Base-by-base conservation (phyloP, 495 filamentous ascomycete species). In the Penicillium parvum region DNA sequence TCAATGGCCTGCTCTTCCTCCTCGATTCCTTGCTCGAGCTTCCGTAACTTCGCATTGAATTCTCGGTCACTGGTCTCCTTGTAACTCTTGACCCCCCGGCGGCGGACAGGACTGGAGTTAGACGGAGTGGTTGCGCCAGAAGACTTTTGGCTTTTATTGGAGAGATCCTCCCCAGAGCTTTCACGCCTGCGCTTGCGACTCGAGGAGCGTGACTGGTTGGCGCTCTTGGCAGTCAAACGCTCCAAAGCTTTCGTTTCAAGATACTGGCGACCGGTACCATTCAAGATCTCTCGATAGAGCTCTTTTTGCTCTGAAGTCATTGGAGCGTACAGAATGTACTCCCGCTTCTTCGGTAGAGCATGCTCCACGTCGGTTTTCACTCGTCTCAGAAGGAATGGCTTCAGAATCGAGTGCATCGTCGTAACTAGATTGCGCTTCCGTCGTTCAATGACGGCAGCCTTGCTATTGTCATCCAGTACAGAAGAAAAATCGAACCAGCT, bases 401-500 rank as follows among this genome's bases (percentile, higher is more conserved):
- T 95, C 1, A 98, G 66, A 21, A 98, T 89, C 0, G 88, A 80
- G 58, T 97, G 92, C 53, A 98, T 84, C 26, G 88, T 89, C 21
- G 86, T 81, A 7, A 98, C 85, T 3, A 96, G 73, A 20, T 86
- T 85, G 34, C 85, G 79, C 62, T 90, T 91, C 42, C 82, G 77
- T 6, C 58, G 63, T 37, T 73, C 67, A 16, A 69, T 54, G 17
- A 61, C 26, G 30, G 67, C 58, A 43, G 90, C 79, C 58, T 90
- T 85, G 3, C 82, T 81, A 17, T 71, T 72, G 45, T 77, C 77
- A 40, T 95, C 88, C 44, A 90, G 77, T 4, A 96, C 71, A 5
- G 86, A 90, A 1, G 85, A 88, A 50, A 98, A 98, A 56, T 98
- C 90, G 50, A 98, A 98, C 88, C 90, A 96, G 23, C 77, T 79